phyloP scores from a whole-genome alignment of 2,329 filamentous ascomycete genomes.

The Thielaviopsis ethacetica region DNA sequence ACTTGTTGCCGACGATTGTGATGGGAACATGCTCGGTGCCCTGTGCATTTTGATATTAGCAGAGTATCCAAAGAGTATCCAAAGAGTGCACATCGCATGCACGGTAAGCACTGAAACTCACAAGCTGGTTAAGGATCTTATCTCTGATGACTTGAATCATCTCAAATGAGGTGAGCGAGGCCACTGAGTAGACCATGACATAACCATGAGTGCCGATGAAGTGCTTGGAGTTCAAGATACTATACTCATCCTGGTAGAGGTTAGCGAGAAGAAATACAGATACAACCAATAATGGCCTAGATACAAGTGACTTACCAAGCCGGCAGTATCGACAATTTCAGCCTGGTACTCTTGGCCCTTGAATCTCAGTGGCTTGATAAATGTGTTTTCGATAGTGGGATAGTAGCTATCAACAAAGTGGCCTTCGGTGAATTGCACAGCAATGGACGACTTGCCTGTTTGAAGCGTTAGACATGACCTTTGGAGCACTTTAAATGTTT shows the following conservation, averaged over 20 bases:
- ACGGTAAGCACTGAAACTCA: conserved; percentile 29
- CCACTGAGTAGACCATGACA: conserved; percentile 96
- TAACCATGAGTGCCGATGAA: conserved; percentile 99
- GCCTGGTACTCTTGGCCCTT: conserved; percentile 88
- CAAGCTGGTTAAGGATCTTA: conserved; percentile 92
- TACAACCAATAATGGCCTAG: background rate
- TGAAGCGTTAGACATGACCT: background rate
- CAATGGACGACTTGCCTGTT: conserved; percentile 88
- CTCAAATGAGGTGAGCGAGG: conserved; percentile 84
- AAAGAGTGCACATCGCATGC: background rate
- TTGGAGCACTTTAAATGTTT: background rate
- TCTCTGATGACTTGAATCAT: conserved; percentile 94
- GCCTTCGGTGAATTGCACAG: conserved; percentile 91
- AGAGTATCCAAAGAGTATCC: background rate
- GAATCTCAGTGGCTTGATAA: conserved; percentile 85
- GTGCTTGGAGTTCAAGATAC: conserved; percentile 93
- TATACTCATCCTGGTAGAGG: conserved; percentile 72
- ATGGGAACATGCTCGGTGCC: conserved; percentile 86
- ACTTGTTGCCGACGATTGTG: conserved; percentile 94
- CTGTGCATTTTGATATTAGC: conserved; percentile 29
- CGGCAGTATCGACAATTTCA: conserved; percentile 96
- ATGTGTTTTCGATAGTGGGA: conserved; percentile 97
- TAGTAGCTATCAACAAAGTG: conserved; percentile 99
- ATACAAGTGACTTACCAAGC: conserved; percentile 45
- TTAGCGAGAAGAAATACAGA: background rate